phyloP scores from a whole-genome alignment of 768 basidiomycete species.

The Suillus plorans region DNA sequence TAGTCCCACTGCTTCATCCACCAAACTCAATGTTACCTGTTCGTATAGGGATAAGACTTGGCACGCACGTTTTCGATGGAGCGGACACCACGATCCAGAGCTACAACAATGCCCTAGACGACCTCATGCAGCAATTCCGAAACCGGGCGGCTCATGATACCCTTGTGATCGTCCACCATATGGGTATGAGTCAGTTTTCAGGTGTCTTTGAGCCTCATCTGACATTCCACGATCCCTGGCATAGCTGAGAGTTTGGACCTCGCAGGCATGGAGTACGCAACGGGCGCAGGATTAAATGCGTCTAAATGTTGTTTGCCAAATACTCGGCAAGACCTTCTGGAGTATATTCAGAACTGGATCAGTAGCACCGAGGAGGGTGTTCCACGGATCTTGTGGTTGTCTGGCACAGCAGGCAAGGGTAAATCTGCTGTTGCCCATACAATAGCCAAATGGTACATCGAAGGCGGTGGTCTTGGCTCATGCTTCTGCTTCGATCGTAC shows the following conservation, averaged over 20 bases:
- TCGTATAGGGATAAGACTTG: background rate
- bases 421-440: constrained; percentile 9
- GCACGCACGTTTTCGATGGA: background rate
- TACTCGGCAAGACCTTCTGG: constrained; percentile 13
- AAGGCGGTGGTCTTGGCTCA: constrained; percentile 13
- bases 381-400: constrained; percentile 12
- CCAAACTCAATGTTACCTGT: background rate
- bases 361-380: background rate
- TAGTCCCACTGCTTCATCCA: no score
- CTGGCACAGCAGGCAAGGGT: constrained; percentile 13
- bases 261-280: background rate
- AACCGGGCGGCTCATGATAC: background rate
- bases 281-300: background rate
- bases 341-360: constrained; percentile 17
- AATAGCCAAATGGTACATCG: constrained; percentile 10
- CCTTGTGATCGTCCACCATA: background rate
- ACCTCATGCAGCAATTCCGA: background rate
- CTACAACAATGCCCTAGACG: background rate
- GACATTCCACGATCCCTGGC: background rate
- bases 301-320: constrained; percentile 13
- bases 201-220: background rate
- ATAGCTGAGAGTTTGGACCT: background rate
- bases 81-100: background rate
- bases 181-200: background rate
- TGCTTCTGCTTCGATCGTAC: constrained; percentile 14